Conservation (phyloP, 306 rosid species). For the Cicer pinnatifidum region DNA sequence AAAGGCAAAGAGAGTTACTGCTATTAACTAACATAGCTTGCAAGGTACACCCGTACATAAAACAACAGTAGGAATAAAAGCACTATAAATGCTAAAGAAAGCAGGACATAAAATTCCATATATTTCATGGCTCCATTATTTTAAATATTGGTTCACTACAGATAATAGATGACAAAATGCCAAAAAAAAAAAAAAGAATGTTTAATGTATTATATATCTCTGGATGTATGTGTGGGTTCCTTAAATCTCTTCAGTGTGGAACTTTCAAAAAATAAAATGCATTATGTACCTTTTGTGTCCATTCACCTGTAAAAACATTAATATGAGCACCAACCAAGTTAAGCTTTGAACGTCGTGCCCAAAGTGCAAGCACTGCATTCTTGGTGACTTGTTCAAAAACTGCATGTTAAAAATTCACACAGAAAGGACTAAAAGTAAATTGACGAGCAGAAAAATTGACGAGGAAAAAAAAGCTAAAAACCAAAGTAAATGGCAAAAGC, state of each 20-base stretch:
- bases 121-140: constrained; percentile 1
- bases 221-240: neutral
- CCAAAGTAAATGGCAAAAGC: neutral
- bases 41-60: constrained; percentile 19
- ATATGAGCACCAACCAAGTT: constrained; percentile 98
- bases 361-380: constrained; percentile 92
- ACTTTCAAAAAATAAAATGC: constrained; percentile 43
- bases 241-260: neutral
- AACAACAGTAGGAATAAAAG: constrained; percentile 34
- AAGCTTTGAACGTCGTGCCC: constrained; percentile 97
- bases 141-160: neutral
- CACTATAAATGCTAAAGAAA: constrained; percentile 33
- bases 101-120: constrained; percentile 30
- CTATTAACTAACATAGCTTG: neutral
- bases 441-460: constrained; percentile 7
- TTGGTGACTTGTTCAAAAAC: constrained; percentile 98
- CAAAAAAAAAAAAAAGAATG: constrained; percentile 1
- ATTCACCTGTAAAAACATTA: constrained; percentile 98
- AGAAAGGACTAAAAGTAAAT: constrained; percentile 22
- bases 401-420: constrained; percentile 48
- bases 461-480: constrained; percentile 7
- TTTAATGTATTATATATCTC: neutral
- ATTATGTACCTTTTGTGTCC: constrained; percentile 93
- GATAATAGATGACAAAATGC: neutral
- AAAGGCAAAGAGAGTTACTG: constrained; percentile 43